Evolutionary conservation across 257 asterid species (phyloP).

Genomic region (Eucommia ulmoides): DNA sequence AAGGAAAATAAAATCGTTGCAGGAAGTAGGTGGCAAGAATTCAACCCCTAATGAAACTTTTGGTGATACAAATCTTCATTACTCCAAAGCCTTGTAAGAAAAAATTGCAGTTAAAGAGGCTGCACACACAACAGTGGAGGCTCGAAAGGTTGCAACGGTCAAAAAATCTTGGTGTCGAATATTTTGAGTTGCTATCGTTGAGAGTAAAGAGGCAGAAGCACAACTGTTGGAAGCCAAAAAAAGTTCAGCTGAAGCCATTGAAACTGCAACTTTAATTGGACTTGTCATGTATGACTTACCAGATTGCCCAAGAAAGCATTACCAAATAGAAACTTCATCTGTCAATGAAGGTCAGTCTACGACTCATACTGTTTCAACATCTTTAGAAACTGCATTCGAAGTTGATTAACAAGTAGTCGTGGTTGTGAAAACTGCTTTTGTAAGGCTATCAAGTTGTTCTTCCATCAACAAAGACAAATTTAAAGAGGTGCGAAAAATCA

Average conservation of each 20-base stretch:
- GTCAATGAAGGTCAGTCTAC: slow-evolving; percentile 35
- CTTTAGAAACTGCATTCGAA: slow-evolving; percentile 76
- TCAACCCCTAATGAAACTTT: slow-evolving; percentile 90
- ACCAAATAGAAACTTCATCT: slow-evolving; percentile 34
- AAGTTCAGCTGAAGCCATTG: slow-evolving; percentile 64
- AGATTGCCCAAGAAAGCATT: slow-evolving; percentile 36
- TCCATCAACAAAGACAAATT: slow-evolving; percentile 59
- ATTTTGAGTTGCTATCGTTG: slow-evolving; percentile 87
- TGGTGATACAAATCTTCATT: slow-evolving; percentile 85
- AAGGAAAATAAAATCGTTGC: slow-evolving; percentile 73
- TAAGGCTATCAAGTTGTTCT: slow-evolving; percentile 61
- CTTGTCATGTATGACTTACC: slow-evolving; percentile 65
- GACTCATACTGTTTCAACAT: slow-evolving; percentile 60
- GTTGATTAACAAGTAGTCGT: slow-evolving; percentile 88
- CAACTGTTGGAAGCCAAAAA: slow-evolving; percentile 43
- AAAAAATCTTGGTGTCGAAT: slow-evolving; percentile 97
- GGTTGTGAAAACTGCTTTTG: slow-evolving; percentile 72
- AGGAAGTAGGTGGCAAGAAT: slow-evolving; percentile 88
- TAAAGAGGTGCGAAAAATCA: slow-evolving; percentile 64
- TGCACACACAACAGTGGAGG: slow-evolving; percentile 73
- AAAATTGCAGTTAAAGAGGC: slow-evolving; percentile 90
- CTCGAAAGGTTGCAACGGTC: slow-evolving; percentile 80
- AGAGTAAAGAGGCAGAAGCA: slow-evolving; percentile 69
- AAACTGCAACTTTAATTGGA: slow-evolving; percentile 62
- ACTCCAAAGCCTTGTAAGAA: slow-evolving; percentile 65